Percentiles rank a stretch among this genome's conserved stretches.
Evolutionary conservation across 2,329 filamentous ascomycete species (phyloP).

Genomic region (Epichloe sp.): DNA sequence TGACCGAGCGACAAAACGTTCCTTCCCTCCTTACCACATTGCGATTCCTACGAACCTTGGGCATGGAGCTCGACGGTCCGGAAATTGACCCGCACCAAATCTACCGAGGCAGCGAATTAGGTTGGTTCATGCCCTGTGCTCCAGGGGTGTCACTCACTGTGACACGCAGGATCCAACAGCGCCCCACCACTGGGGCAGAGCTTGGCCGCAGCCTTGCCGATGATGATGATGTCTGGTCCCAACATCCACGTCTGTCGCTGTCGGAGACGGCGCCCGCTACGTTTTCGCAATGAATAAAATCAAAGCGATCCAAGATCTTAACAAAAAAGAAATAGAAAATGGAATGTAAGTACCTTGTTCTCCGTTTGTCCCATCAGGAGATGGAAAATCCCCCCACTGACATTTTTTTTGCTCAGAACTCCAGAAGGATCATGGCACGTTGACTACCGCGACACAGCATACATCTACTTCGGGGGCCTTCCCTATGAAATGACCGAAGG

Average conservation of each 20-base stretch:
- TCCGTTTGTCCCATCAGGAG: neutral
- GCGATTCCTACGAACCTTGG: neutral
- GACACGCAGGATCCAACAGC: neutral
- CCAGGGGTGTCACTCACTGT: neutral
- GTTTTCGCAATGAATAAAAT: constrained; percentile 71
- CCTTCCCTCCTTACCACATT: neutral
- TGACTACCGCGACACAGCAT: constrained; percentile 96
- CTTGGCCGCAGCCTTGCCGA: constrained; percentile 6
- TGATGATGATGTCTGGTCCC: neutral
- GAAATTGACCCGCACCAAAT: constrained; percentile 22
- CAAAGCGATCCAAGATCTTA: constrained; percentile 80
- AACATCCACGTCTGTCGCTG: neutral
- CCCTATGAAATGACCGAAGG: constrained; percentile 90
- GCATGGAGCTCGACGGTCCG: constrained; percentile 13
- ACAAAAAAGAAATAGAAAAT: constrained; percentile 86
- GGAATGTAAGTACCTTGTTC: constrained; percentile 49
- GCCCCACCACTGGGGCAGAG: neutral
- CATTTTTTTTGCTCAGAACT: constrained; percentile 34
- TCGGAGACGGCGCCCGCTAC: neutral
- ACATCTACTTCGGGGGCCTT: constrained; percentile 92
- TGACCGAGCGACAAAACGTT: neutral
- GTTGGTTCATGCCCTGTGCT: neutral
- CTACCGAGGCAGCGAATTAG: neutral
- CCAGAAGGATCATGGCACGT: constrained; percentile 90
- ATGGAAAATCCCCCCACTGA: constrained; percentile 12